These are phyloP conservation scores for Yarrowia bubula DNA, from an alignment of 805 yeast species.

Conservation along the genomic window DNA sequence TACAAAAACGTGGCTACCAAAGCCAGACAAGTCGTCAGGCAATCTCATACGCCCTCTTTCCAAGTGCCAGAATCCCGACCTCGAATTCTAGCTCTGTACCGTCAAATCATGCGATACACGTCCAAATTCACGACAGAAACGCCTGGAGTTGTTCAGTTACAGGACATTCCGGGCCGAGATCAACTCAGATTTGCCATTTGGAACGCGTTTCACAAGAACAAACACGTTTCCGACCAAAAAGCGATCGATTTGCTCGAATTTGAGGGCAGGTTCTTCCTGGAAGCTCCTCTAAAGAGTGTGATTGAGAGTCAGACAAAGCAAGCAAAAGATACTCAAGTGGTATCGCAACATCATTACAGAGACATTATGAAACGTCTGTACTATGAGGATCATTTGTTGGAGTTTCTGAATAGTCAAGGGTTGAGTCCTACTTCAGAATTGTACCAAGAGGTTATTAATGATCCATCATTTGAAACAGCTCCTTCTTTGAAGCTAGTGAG, in stretches of 20 bases:
- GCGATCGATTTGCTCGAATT: not conserved
- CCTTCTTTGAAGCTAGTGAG: not conserved
- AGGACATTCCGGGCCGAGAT: not conserved
- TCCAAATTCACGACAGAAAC: not conserved
- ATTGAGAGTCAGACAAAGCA: not conserved
- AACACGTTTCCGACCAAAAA: not conserved
- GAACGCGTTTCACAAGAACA: slow-evolving; percentile 23
- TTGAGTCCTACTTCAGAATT: not conserved
- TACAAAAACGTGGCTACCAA: slow-evolving; percentile 7
- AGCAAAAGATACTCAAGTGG: not conserved
- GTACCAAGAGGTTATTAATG: not conserved
- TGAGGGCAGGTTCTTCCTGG: not conserved
- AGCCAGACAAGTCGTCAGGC: slow-evolving; percentile 7
- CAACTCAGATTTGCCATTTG: not conserved
- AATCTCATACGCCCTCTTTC: slow-evolving; percentile 2
- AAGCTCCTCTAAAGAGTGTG: not conserved
- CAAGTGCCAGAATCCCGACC: not conserved
- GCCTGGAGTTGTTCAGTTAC: not conserved
- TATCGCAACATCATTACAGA: not conserved
- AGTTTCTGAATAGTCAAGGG: not conserved
- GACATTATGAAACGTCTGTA: not conserved
- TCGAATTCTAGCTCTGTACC: not conserved
- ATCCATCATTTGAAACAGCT: not conserved
- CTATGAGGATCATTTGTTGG: not conserved
- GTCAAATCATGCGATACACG: slow-evolving; percentile 1